These are phyloP conservation scores for Climacium dendroides DNA, from an alignment of 225 moss, liverwort and hornwort species.

Conservation along the genomic window DNA sequence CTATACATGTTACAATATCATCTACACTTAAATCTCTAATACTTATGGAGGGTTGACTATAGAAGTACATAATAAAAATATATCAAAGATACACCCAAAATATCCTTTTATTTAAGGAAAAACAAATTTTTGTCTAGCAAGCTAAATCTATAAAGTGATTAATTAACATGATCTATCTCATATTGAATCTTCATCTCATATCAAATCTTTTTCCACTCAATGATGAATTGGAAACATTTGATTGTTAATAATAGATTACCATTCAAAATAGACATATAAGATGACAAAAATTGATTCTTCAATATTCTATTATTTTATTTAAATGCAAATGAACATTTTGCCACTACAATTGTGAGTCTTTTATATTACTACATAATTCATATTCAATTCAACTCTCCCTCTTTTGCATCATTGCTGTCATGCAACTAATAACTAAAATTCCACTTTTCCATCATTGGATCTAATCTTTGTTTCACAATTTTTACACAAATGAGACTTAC, in stretches of 20 bases:
- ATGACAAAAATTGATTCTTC: neutral
- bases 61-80: neutral
- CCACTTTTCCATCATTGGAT: neutral
- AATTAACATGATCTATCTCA: rapidly evolving
- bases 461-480: neutral
- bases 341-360: rapidly evolving
- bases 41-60: neutral
- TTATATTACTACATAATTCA: neutral
- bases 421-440: neutral
- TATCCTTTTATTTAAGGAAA: neutral
- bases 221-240: rapidly evolving
- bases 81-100: no score
- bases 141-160: neutral
- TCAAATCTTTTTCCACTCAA: rapidly evolving
- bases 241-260: neutral
- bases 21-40: rapidly evolving
- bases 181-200: rapidly evolving
- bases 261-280: neutral
- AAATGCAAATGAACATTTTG: neutral
- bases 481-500: neutral
- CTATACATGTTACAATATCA: neutral
- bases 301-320: neutral
- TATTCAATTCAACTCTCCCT: neutral
- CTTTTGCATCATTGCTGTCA: neutral
- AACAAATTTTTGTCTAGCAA: neutral